Conservation (phyloP, 1,284 basidiomycete species). For the Rhodotorula sp. region DNA sequence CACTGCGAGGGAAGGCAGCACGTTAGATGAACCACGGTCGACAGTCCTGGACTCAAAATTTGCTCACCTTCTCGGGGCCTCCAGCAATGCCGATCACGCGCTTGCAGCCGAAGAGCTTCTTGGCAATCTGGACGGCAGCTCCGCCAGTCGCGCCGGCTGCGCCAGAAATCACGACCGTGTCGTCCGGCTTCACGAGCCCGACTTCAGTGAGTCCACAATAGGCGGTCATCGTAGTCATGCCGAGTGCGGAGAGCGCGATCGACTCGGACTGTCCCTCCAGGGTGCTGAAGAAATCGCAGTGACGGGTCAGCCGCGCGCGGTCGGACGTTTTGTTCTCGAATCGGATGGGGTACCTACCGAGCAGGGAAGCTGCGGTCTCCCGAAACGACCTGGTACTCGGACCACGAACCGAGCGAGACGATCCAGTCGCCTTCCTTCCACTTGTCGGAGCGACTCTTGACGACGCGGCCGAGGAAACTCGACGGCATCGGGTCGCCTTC, state of each 20-base stretch:
- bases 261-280: constrained; percentile 13
- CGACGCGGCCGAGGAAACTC: constrained; percentile 18
- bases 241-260: constrained; percentile 24
- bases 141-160: constrained; percentile 27
- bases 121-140: constrained; percentile 30
- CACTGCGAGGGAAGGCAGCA: constrained; percentile 1
- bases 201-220: constrained; percentile 14
- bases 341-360: background rate
- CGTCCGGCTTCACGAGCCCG: constrained; percentile 15
- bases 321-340: background rate
- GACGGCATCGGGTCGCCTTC: constrained; percentile 26
- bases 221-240: constrained; percentile 22
- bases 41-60: too few relatives aligned
- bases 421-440: constrained; percentile 15
- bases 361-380: constrained; percentile 12
- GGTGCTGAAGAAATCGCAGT: background rate
- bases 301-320: background rate
- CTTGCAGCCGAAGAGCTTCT: constrained; percentile 23
- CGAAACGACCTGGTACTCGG: constrained; percentile 6
- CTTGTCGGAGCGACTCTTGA: constrained; percentile 10
- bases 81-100: constrained; percentile 31
- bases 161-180: constrained; percentile 25
- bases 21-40: background rate
- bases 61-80: constrained; percentile 17
- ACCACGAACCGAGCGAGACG: constrained; percentile 11